phyloP scores from a whole-genome alignment of 2,329 filamentous ascomycete species.

The Pseudocercospora eumusae region DNA sequence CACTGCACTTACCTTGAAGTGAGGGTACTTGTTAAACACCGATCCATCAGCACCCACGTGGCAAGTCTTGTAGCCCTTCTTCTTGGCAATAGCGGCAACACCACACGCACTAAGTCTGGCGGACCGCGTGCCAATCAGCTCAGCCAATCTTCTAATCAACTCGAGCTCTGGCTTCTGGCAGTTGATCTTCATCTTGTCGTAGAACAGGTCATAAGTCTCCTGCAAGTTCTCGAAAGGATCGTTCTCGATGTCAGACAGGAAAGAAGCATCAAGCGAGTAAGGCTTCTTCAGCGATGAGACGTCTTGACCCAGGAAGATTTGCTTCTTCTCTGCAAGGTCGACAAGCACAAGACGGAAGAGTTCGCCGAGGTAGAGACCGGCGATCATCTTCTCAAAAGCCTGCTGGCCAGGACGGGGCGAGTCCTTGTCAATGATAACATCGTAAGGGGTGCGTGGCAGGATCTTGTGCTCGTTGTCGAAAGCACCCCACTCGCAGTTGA shows the following conservation, averaged over 20 bases:
- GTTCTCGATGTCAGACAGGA: conserved; percentile 88
- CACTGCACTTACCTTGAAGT: conserved; percentile 70
- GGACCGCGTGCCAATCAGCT: conserved; percentile 91
- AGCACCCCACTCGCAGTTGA: conserved; percentile 97
- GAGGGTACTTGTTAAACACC: conserved; percentile 98
- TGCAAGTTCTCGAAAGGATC: conserved; percentile 94
- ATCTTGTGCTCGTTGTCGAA: conserved; percentile 94
- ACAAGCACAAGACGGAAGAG: conserved; percentile 49
- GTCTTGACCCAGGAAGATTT: conserved; percentile 81
- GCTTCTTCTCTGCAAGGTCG: conserved; percentile 64
- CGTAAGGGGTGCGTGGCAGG: conserved; percentile 74
- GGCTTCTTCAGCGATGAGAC: conserved; percentile 77
- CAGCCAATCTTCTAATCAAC: conserved; percentile 82
- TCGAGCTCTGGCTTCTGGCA: conserved; percentile 79
- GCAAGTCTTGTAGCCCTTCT: conserved; percentile 84
- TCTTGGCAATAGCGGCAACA: conserved; percentile 93
- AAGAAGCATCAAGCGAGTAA: conserved; percentile 89
- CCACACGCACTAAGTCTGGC: conserved; percentile 92
- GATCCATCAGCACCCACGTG: conserved; percentile 96
- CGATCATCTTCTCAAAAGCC: conserved; percentile 50
- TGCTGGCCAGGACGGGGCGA: conserved; percentile 50
- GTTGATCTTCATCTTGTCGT: conserved; percentile 69
- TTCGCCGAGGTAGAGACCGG: conserved; percentile 50
- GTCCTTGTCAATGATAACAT: conserved; percentile 47
- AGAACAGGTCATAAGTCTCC: conserved; percentile 82